Percentiles rank a stretch among this genome's conserved stretches.
Evolutionary conservation across 116 monocot genomes (phyloP).

Genomic region (Trichopus zeylanicus): DNA sequence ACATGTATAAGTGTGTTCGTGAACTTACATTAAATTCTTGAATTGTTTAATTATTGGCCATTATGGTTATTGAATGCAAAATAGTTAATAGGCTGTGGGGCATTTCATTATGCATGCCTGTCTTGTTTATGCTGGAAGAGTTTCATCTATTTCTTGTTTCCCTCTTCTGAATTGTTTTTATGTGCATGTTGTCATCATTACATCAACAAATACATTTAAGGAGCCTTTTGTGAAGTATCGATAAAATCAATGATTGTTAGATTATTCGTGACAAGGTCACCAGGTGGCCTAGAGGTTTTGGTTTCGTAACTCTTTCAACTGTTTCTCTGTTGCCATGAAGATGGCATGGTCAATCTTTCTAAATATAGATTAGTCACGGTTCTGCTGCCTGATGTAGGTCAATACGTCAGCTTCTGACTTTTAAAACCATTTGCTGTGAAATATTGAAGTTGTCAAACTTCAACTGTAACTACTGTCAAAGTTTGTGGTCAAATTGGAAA

Average conservation of each 20-base stretch:
- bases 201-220: conserved; percentile 35
- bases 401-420: too few relatives aligned
- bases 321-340: too few relatives aligned
- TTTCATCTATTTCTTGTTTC: background rate
- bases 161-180: background rate
- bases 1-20: too few relatives aligned
- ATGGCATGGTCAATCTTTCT: background rate
- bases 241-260: conserved; percentile 54
- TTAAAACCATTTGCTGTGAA: too few relatives aligned
- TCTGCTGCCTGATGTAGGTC: too few relatives aligned
- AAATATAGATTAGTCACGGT: background rate
- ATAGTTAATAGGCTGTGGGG: background rate
- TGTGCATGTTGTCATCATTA: background rate
- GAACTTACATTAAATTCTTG: too few relatives aligned
- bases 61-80: too few relatives aligned
- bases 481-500: too few relatives aligned
- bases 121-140: background rate
- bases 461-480: too few relatives aligned
- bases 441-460: too few relatives aligned
- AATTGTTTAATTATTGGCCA: too few relatives aligned
- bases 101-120: background rate
- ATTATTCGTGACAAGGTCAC: conserved; percentile 75
- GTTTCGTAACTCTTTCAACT: conserved; percentile 45
- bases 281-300: conserved; percentile 67
- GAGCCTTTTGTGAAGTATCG: conserved; percentile 79